Evolutionary conservation across 805 yeast species (phyloP).

Genomic region (Starmerella cellae): DNA sequence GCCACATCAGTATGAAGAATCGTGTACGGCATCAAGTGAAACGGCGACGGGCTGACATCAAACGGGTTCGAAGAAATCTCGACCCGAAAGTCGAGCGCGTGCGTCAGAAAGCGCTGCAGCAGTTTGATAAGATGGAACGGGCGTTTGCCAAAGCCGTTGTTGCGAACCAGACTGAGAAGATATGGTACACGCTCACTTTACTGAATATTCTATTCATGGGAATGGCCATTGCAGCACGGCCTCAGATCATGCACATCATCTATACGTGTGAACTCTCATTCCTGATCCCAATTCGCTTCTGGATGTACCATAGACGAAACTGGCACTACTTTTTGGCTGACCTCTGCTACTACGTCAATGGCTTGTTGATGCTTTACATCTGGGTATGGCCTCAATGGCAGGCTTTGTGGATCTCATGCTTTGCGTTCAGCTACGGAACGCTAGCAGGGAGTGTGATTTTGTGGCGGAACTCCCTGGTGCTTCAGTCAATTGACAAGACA

Average conservation of each 20-base stretch:
- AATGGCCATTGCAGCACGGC: constrained; percentile 60
- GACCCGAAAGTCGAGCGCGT: constrained; percentile 24
- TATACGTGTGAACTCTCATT: constrained; percentile 50
- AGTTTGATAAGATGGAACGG: constrained; percentile 25
- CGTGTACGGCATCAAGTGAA: constrained; percentile 18
- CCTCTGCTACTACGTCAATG: constrained; percentile 80
- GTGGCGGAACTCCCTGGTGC: constrained; percentile 86
- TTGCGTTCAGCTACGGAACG: constrained; percentile 79
- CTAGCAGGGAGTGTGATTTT: constrained; percentile 86
- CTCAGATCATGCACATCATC: constrained; percentile 60
- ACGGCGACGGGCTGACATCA: constrained; percentile 8
- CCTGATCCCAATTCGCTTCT: constrained; percentile 72
- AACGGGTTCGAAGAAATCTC: constrained; percentile 6
- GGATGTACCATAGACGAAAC: constrained; percentile 65
- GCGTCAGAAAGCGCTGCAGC: constrained; percentile 19
- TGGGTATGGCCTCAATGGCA: constrained; percentile 74
- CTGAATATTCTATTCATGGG: constrained; percentile 60
- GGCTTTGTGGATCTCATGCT: constrained; percentile 65
- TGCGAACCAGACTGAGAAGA: constrained; percentile 48
- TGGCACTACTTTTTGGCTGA: constrained; percentile 86
- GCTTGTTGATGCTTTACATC: constrained; percentile 51
- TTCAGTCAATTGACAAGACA: constrained; percentile 83
- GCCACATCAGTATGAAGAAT: background rate
- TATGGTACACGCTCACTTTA: constrained; percentile 64
- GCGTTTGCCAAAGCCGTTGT: constrained; percentile 14